Conservation (phyloP, 2,329 filamentous ascomycete genomes). For the Aspergillus fischeri region DNA sequence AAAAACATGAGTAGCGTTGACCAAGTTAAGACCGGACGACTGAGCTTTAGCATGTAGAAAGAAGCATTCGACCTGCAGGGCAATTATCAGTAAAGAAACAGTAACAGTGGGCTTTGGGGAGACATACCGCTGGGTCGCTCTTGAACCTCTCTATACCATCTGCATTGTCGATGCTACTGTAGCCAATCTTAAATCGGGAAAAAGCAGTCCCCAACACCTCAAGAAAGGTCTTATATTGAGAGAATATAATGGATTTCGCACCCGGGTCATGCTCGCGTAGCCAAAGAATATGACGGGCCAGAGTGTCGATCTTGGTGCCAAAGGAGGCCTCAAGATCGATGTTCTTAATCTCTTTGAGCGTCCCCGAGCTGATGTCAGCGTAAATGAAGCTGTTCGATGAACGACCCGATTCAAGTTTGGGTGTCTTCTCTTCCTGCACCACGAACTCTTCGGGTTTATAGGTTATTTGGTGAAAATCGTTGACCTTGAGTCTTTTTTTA, state of each 20-base stretch:
- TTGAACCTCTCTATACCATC: constrained; percentile 74
- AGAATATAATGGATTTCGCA: constrained; percentile 90
- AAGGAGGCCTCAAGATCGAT: constrained; percentile 72
- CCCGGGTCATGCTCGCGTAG: constrained; percentile 78
- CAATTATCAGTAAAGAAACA: constrained; percentile 16
- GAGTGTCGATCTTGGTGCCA: constrained; percentile 84
- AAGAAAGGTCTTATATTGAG: constrained; percentile 81
- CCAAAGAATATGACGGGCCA: constrained; percentile 79
- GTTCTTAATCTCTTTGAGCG: constrained; percentile 74
- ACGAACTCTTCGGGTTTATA: constrained; percentile 72
- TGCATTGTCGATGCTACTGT: constrained; percentile 63
- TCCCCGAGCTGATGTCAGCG: constrained; percentile 65
- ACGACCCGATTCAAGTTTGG: constrained; percentile 27
- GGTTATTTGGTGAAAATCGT: constrained; percentile 79
- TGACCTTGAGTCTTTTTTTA: constrained; percentile 61
- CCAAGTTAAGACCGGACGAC: constrained; percentile 82
- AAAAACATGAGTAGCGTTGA: constrained; percentile 91
- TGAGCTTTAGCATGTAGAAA: constrained; percentile 85
- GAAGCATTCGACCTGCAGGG: constrained; percentile 65
- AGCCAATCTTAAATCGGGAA: constrained; percentile 66
- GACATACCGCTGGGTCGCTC: constrained; percentile 55
- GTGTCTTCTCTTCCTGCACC: constrained; percentile 54
- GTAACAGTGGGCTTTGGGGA: background rate
- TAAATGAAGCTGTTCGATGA: constrained; percentile 60
- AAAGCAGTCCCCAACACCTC: constrained; percentile 69